phyloP scores from a whole-genome alignment of 2,329 filamentous ascomycete species.

The Ascochyta clinopodiicola region DNA sequence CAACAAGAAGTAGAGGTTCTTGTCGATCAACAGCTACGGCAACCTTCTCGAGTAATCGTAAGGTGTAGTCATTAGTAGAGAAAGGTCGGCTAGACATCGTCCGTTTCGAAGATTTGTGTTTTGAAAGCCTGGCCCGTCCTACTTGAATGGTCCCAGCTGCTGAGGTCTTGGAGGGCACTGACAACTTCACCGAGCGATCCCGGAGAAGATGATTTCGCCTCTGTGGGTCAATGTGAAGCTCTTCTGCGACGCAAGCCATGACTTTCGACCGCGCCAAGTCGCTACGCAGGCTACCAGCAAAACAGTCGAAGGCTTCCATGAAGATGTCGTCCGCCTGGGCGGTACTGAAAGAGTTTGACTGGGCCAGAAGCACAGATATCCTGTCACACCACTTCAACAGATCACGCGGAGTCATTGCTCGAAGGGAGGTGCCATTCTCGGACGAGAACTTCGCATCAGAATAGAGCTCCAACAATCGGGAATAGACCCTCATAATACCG shows the following conservation, averaged over 20 bases:
- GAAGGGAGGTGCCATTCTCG: constrained; percentile 63
- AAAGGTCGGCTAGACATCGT: constrained; percentile 63
- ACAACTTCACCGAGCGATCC: constrained; percentile 71
- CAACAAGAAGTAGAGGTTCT: constrained; percentile 94
- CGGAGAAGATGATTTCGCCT: constrained; percentile 78
- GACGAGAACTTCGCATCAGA: constrained; percentile 55
- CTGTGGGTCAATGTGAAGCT: constrained; percentile 85
- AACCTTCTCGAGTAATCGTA: constrained; percentile 86
- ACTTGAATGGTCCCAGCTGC: constrained; percentile 40
- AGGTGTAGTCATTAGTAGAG: constrained; percentile 85
- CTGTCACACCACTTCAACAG: constrained; percentile 90
- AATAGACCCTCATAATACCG: constrained; percentile 64
- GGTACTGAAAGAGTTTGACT: constrained; percentile 68
- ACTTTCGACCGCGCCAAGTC: constrained; percentile 65
- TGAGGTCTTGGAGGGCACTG: constrained; percentile 43
- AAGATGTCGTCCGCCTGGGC: constrained; percentile 86
- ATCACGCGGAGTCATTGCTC: constrained; percentile 74
- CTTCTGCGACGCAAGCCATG: constrained; percentile 77
- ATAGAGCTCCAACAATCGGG: constrained; percentile 50
- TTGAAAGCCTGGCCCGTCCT: constrained; percentile 56
- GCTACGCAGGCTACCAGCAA: constrained; percentile 79
- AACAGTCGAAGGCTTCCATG: constrained; percentile 91
- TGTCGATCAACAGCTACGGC: constrained; percentile 79
- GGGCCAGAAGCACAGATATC: constrained; percentile 69
- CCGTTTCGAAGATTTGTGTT: constrained; percentile 50